Conservation (phyloP, 305 asterid species). For the Ajuga reptans region DNA sequence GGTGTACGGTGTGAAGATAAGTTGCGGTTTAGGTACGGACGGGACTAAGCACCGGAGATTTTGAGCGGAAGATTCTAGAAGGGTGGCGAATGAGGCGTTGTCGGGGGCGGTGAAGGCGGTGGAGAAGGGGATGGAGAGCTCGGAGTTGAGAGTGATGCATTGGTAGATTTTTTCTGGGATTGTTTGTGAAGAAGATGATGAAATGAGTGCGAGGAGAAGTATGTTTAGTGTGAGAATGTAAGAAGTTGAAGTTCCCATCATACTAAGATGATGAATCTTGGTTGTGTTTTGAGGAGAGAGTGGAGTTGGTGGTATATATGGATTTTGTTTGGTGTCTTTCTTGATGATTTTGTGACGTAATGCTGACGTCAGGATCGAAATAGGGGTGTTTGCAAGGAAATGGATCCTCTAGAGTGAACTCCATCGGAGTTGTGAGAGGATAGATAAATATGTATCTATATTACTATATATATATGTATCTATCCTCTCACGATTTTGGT, state of each 20-base stretch:
- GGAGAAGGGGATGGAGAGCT: constrained; percentile 54
- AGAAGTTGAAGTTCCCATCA: constrained; percentile 31
- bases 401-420: too few relatives aligned
- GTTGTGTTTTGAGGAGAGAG: not conserved
- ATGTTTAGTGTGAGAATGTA: constrained; percentile 23
- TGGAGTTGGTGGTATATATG: constrained; percentile 17
- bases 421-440: too few relatives aligned
- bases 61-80: constrained; percentile 56
- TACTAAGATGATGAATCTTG: not conserved
- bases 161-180: constrained; percentile 40
- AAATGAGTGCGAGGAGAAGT: constrained; percentile 20
- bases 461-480: too few relatives aligned
- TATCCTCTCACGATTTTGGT: too few relatives aligned
- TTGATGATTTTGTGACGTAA: constrained; percentile 23
- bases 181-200: constrained; percentile 32
- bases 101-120: constrained; percentile 50
- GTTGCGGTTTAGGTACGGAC: constrained; percentile 51
- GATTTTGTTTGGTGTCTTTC: not conserved
- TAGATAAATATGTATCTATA: too few relatives aligned
- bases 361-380: constrained; percentile 16
- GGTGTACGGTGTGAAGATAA: constrained; percentile 55
- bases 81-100: constrained; percentile 41
- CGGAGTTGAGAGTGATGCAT: constrained; percentile 61
- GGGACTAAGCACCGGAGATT: constrained; percentile 49
- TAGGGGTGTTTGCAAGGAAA: too few relatives aligned